Percentiles rank a stretch among this genome's conserved stretches.
Conservation (phyloP, 192 early-diverging fungal species). For the Podila verticillata region DNA sequence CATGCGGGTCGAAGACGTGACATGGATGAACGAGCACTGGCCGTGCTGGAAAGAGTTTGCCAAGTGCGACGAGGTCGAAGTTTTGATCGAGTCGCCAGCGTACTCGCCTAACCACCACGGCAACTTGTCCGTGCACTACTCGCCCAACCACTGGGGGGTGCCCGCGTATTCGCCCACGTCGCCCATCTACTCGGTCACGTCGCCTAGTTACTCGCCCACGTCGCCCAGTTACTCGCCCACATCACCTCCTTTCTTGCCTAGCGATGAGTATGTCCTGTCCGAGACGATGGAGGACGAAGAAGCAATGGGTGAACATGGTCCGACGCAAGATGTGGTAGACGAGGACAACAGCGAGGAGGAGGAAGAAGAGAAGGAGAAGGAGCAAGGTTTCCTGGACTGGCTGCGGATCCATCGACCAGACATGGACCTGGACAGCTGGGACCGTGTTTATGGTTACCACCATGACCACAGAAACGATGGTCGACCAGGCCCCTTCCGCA, state of each 20-base stretch:
- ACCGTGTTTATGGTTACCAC: too few species aligned
- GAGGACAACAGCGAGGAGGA: background rate
- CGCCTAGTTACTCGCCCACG: background rate
- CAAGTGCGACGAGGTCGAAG: background rate
- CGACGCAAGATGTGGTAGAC: too few species aligned
- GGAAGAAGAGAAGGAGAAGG: background rate
- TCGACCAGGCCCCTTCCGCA: too few species aligned
- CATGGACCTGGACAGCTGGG: background rate
- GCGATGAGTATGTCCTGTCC: too few species aligned
- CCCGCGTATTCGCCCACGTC: background rate
- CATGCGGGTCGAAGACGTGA: background rate
- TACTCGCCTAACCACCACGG: background rate
- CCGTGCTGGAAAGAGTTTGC: background rate
- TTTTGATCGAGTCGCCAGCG: background rate
- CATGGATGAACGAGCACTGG: background rate
- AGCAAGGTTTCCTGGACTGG: background rate
- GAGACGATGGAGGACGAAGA: too few species aligned
- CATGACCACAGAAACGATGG: too few species aligned
- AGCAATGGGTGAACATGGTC: too few species aligned
- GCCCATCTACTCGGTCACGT: background rate
- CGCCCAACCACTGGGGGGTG: background rate
- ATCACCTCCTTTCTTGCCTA: background rate
- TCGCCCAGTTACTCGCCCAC: background rate
- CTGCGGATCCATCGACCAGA: background rate
- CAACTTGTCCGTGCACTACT: background rate